Evolutionary conservation across 2,329 filamentous ascomycete genomes (phyloP).

Genomic region (Stromatinia cepivora): DNA sequence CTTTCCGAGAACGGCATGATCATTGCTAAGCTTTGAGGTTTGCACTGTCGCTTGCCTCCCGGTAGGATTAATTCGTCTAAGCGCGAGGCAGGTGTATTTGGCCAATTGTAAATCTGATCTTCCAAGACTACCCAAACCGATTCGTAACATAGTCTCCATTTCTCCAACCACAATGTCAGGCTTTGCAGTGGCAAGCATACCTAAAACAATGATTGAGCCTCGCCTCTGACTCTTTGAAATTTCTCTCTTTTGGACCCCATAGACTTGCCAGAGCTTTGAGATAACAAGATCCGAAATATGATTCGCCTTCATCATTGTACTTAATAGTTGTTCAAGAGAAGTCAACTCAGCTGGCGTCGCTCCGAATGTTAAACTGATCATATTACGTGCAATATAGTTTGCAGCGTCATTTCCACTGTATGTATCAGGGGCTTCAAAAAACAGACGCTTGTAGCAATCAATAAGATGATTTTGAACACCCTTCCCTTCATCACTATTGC

Average conservation of each 20-base stretch:
- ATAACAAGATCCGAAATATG: conserved; percentile 84
- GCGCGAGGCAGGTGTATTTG: conserved; percentile 91
- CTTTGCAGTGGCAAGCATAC: conserved; percentile 92
- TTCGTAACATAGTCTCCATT: conserved; percentile 90
- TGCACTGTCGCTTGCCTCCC: conserved; percentile 69
- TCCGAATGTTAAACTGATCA: conserved; percentile 97
- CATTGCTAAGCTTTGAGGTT: conserved; percentile 81
- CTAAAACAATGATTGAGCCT: conserved; percentile 91
- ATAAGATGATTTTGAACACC: conserved; percentile 96
- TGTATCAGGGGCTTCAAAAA: conserved; percentile 90
- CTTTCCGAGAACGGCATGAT: conserved; percentile 81
- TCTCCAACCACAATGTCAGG: conserved; percentile 92
- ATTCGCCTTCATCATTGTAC: conserved; percentile 95
- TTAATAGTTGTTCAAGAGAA: conserved; percentile 88
- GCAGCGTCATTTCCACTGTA: conserved; percentile 88
- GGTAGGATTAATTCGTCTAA: conserved; percentile 84
- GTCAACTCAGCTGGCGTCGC: conserved; percentile 93
- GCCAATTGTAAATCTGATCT: conserved; percentile 82
- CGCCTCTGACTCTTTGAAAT: conserved; percentile 89
- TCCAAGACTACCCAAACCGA: conserved; percentile 80
- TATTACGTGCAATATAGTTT: conserved; percentile 94
- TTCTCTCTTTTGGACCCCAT: conserved; percentile 88
- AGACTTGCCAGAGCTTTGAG: conserved; percentile 95
- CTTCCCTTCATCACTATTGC: conserved; percentile 98
- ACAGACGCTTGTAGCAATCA: conserved; percentile 92